Conservation (phyloP, 768 basidiomycete genomes). For the Clathrus columnatus region DNA sequence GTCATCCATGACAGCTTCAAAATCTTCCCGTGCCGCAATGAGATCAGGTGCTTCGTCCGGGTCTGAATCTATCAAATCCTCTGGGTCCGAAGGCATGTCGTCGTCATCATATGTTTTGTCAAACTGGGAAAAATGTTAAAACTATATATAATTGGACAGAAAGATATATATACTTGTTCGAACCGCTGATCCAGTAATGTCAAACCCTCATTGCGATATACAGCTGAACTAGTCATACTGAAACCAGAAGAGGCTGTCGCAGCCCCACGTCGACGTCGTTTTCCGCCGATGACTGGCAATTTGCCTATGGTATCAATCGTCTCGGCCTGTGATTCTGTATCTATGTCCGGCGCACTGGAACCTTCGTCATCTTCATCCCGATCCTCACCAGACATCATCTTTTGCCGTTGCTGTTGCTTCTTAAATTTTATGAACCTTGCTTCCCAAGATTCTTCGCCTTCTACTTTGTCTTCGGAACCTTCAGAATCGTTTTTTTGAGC, state of each 20-base stretch:
- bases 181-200: constrained; percentile 88
- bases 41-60: constrained; percentile 63
- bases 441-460: constrained; percentile 51
- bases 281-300: constrained; percentile 71
- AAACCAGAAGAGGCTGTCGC: constrained; percentile 88
- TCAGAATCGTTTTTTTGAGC: constrained; percentile 19
- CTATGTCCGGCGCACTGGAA: constrained; percentile 30
- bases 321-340: constrained; percentile 52
- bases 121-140: constrained; percentile 43
- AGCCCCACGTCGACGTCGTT: constrained; percentile 58
- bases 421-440: constrained; percentile 77
- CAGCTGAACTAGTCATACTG: constrained; percentile 95
- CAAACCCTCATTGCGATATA: constrained; percentile 86
- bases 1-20: constrained; percentile 85
- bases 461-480: constrained; percentile 20
- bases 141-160: not conserved
- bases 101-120: constrained; percentile 62
- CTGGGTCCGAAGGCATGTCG: constrained; percentile 24
- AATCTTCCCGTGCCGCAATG: constrained; percentile 79
- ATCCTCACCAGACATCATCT: constrained; percentile 11
- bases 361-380: constrained; percentile 19
- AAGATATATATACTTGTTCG: constrained; percentile 57
- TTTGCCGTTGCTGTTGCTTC: constrained; percentile 29
- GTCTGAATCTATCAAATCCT: constrained; percentile 28
- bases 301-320: constrained; percentile 74